phyloP scores from a whole-genome alignment of 441 rosid genomes.

The Croton setiger region DNA sequence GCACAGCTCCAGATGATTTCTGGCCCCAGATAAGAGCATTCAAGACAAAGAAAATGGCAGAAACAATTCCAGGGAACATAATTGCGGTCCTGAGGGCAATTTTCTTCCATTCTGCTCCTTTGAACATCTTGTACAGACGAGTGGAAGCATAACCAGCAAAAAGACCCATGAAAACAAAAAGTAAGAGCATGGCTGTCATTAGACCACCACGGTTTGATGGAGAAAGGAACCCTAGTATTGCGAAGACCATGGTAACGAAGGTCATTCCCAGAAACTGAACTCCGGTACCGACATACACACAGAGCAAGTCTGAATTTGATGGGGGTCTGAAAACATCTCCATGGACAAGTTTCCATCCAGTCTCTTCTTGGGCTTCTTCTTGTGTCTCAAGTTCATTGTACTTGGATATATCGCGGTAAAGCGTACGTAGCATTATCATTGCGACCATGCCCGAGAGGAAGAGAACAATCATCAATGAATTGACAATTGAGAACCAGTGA shows the following conservation, averaged over 20 bases:
- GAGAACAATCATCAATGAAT: conserved; percentile 88
- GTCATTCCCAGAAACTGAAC: conserved; percentile 93
- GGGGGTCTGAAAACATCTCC: conserved; percentile 96
- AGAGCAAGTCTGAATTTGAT: conserved; percentile 60
- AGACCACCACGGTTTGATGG: conserved; percentile 95
- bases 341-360: conserved; percentile 92
- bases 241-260: conserved; percentile 85
- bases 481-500: conserved; percentile 88
- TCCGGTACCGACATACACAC: conserved; percentile 95
- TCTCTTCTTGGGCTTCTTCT: conserved; percentile 94
- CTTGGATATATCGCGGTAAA: conserved; percentile 86
- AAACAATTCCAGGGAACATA: conserved; percentile 72
- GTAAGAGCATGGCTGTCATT: conserved; percentile 88
- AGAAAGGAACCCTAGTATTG: conserved; percentile 85
- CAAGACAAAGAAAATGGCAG: conserved; percentile 67
- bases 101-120: conserved; percentile 88
- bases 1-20: conserved; percentile 93
- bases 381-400: conserved; percentile 93
- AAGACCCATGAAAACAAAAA: conserved; percentile 96
- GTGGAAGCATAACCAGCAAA: conserved; percentile 79
- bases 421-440: conserved; percentile 90
- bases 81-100: conserved; percentile 73
- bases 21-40: conserved; percentile 94
- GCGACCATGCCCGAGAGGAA: conserved; percentile 95
- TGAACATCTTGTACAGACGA: conserved; percentile 74